Conservation (phyloP, 805 yeast species). For the Kazachstania kunashirensis region DNA sequence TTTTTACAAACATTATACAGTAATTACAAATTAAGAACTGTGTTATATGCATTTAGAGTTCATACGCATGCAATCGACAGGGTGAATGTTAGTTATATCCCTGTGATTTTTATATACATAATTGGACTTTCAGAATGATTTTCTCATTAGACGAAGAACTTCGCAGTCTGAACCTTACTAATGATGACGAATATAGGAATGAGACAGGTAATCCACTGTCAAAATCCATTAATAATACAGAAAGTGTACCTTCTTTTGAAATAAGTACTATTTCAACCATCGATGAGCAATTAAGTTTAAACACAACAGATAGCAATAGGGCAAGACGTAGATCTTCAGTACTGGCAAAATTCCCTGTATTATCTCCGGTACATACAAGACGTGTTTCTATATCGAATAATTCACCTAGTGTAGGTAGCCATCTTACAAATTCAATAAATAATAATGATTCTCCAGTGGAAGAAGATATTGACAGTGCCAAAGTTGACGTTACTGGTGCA, state of each 20-base stretch:
- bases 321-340: constrained; percentile 26
- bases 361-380: constrained; percentile 22
- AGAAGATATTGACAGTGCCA: background rate
- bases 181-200: background rate
- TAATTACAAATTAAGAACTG: too few species aligned
- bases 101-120: too few species aligned
- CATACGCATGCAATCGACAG: too few species aligned
- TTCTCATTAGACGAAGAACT: constrained; percentile 22
- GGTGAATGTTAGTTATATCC: too few species aligned
- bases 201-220: background rate
- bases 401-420: background rate
- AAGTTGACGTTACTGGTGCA: background rate
- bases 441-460: background rate
- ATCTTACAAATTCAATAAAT: background rate
- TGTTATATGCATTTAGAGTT: too few species aligned
- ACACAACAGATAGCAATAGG: constrained; percentile 2
- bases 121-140: constrained; percentile 15
- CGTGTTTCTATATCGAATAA: constrained; percentile 13
- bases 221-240: background rate
- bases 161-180: background rate
- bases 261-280: background rate
- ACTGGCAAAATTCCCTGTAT: constrained; percentile 22
- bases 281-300: background rate
- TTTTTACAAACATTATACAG: too few species aligned
- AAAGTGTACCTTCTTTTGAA: background rate